Evolutionary conservation across 73 alveolate genomes (phyloP).

Genomic region (Halteria grandinella): DNA sequence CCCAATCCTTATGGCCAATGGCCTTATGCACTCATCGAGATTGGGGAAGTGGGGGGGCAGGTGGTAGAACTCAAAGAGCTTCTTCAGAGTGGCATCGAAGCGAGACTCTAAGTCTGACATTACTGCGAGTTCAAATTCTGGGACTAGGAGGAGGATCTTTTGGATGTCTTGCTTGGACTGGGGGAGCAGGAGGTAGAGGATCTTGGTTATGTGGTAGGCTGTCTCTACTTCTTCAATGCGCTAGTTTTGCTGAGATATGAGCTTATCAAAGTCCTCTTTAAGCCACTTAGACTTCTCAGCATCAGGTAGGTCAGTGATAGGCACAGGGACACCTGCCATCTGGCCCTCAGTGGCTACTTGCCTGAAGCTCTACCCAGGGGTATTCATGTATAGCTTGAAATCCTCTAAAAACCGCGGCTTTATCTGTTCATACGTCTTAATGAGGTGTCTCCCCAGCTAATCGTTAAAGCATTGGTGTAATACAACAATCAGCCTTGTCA

Average conservation of each 20-base stretch:
- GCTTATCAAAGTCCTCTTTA: conserved; percentile 36
- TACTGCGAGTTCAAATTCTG: conserved; percentile 36
- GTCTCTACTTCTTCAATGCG: conserved; percentile 42
- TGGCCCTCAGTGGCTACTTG: not conserved
- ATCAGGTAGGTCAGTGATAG: not conserved
- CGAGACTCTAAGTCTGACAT: not conserved
- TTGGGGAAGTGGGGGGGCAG: not conserved
- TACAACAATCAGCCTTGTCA: conserved; percentile 43
- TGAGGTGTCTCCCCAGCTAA: conserved; percentile 51
- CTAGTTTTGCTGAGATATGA: not conserved
- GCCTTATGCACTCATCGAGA: conserved; percentile 26
- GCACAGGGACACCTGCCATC: not conserved
- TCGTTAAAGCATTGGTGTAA: conserved; percentile 62
- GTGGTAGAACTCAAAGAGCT: conserved; percentile 12
- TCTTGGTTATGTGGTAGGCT: conserved; percentile 38
- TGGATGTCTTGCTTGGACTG: conserved; percentile 28
- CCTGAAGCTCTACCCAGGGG: not conserved
- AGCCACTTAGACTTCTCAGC: not conserved
- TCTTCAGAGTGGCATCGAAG: not conserved
- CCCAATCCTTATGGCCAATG: conserved; percentile 41
- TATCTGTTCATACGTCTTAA: conserved; percentile 36
- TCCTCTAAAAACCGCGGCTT: conserved; percentile 5
- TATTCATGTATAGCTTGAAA: no score
- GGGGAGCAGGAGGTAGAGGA: conserved; percentile 42
- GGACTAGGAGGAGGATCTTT: conserved; percentile 7